Evolutionary conservation across 345 rosid species (phyloP), one percentile per base, ranked within the genome.

Genomic region (Jatropha curcas): DNA sequence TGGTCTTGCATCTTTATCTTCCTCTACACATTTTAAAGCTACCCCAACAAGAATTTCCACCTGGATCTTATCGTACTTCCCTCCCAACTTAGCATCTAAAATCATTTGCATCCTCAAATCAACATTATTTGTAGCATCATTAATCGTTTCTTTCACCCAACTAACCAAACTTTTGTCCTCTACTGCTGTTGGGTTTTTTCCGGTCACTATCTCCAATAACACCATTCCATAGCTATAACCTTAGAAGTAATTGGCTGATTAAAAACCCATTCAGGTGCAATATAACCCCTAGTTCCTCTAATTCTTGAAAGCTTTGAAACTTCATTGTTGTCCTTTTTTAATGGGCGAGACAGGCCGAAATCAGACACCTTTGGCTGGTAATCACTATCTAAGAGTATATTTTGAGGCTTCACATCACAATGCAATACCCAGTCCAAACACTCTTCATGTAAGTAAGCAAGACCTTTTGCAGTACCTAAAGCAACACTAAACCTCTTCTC

Each of bases 201-300:
- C 77, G 0, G 72, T 46, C 6, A 67, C 60, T 8, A 67, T 58
- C 35, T 58, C 60, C 60, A 74, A 4, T 5, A 67, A 17, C 22
- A 74, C 72, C 59, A 74, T 55, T 28, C 72, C 77, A 31, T 74
- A 67, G 50, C 67, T 74, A 10, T 58, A 74, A 33, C 43, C 9
- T 72, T 62, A 0, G 69, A 72, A 1, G 75, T 72, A n/a, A 72
- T 72, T 1, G 69, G 68, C 24, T 13, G 68, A 53, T 63, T 63
- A 28, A 72, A 28, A 16, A 63, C 61, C 76, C 62, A 63, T 12
- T 72, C 70, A 33, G 76, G 76, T 17, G 76, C 76, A 63, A 71
- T 71, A 17, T 71, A 60, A 16, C 76, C 71, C 41, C 71, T 56
- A 20, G 70, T 73, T 37, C 76, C 76, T 52, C 66, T 70, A 5